Evolutionary conservation across 192 early-diverging fungal species (phyloP), one percentile per base, ranked within the genome.

Genomic region (Oehlia diaphana): DNA sequence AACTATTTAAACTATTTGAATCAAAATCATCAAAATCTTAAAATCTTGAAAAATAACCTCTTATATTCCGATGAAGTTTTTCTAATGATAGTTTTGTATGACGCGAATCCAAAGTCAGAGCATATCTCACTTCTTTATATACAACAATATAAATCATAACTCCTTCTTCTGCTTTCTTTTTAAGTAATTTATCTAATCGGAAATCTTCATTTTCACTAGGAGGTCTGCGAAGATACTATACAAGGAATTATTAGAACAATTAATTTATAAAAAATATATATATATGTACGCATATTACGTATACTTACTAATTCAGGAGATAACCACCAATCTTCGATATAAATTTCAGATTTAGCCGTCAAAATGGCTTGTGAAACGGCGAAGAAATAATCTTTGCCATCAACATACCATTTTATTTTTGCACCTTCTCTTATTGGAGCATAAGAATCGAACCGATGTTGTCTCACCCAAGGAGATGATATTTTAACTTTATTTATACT

Each of bases 241-340:
- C 2, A n/a, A 31, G 21, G 14, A 16, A 8, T 23, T 12, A 35
- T 14, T 28, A 33, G 6, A 16, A 16, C 19, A 2, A 67, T 67
- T 12, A 19, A 33, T 35, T 4, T 67, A 67, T 21, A 21, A 5
- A 7, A 7, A 4, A 67, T 16, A 33, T 16, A 2, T 14, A 67
- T 13, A 67, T 16, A 42, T 16, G 14, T 1, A 0, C 3, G 35
- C 2, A 67, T 16, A 16, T 28, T 67, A 5, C 21, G 4, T 28
- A 64, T 31, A 67, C 58, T 47, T 77, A 87, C 86, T 77, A 95
- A 65, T 78, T 95, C 94, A 33, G 94, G 94, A 53, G 91, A 89
- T 76, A 96, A 85, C 92, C 95, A 96, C 95, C 95, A 95, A 86
- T 95, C 94, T 39, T 87, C 90, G 80, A 93, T 91, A 80, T 88